Conservation (phyloP, 225 moss, liverwort and hornwort species). For the Antitrichia curtipendula region DNA sequence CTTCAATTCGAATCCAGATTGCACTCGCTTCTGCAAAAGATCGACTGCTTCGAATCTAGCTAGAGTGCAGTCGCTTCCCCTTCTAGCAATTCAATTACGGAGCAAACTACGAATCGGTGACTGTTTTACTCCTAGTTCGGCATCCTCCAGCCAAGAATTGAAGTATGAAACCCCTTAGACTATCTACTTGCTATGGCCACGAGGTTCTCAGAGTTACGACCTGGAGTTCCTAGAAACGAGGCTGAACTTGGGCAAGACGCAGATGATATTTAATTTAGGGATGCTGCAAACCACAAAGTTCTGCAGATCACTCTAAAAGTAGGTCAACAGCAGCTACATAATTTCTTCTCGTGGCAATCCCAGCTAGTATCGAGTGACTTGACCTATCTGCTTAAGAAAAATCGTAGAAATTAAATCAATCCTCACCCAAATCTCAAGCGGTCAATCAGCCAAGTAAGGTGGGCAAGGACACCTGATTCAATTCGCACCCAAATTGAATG, state of each 20-base stretch:
- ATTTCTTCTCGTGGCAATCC: neutral
- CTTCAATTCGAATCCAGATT: neutral
- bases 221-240: neutral
- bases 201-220: neutral
- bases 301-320: neutral
- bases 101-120: neutral
- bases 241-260: neutral
- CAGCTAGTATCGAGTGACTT: neutral
- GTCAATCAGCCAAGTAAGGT: neutral
- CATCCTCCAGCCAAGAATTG: neutral
- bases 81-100: neutral
- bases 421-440: neutral
- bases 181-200: neutral
- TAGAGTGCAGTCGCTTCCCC: neutral
- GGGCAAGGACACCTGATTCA: neutral
- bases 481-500: neutral
- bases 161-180: neutral
- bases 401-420: neutral
- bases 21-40: neutral
- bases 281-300: neutral
- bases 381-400: neutral
- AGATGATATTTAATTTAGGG: neutral
- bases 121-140: neutral
- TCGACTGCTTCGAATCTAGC: neutral
- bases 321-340: neutral